Conservation (phyloP, 306 rosid species). For the Pterocarpus macrocarpus region DNA sequence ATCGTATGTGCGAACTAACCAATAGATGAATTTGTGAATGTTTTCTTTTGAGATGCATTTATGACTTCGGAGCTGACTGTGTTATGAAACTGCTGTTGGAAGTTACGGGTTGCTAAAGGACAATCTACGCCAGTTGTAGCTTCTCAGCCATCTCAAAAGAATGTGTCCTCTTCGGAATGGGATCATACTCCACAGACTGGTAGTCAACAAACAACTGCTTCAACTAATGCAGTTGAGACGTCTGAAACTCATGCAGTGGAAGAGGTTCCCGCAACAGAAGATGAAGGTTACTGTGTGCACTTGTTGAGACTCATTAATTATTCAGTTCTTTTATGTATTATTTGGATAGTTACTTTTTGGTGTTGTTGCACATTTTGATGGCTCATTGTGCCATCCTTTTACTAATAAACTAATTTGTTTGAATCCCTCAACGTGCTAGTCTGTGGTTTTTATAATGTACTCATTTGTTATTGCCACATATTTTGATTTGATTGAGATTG, state of each 20-base stretch:
- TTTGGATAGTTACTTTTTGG: not conserved
- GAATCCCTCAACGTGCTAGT: not conserved
- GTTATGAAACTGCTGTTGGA: conserved; percentile 40
- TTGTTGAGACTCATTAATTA: conserved; percentile 18
- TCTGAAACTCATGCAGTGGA: conserved; percentile 35
- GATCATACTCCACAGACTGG: conserved; percentile 13
- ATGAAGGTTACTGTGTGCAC: conserved; percentile 28
- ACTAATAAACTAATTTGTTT: not conserved
- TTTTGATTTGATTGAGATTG: conserved; percentile 31
- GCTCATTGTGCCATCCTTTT: not conserved
- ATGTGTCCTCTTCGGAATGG: conserved; percentile 36
- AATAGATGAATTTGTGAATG: conserved; percentile 20
- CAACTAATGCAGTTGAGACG: conserved; percentile 36
- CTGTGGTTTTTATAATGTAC: not conserved
- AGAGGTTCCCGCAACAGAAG: conserved; percentile 40
- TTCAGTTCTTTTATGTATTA: not conserved
- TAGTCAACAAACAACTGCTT: conserved; percentile 24
- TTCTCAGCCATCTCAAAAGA: conserved; percentile 41
- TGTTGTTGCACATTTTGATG: not conserved
- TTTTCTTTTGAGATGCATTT: conserved; percentile 19
- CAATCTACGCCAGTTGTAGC: conserved; percentile 42
- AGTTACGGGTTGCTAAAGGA: conserved; percentile 79
- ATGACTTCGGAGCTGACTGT: conserved; percentile 45
- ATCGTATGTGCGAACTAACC: conserved; percentile 64
- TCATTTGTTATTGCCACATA: not conserved